phyloP scores from a whole-genome alignment of 306 rosid genomes.

The Chamaecrista fasciculata region DNA sequence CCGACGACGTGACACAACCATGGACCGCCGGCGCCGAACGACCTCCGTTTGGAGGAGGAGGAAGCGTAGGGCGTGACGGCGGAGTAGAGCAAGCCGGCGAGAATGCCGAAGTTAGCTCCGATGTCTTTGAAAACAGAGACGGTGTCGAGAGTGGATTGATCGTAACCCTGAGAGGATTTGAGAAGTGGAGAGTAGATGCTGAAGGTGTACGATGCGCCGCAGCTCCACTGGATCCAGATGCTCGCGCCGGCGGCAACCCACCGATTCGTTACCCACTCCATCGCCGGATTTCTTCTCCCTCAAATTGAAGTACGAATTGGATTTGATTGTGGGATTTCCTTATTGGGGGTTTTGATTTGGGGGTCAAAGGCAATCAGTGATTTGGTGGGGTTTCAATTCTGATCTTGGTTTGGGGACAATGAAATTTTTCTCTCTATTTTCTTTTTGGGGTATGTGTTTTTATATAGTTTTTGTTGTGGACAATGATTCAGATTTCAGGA shows the following conservation, averaged over 20 bases:
- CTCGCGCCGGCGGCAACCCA: slow-evolving; percentile 67
- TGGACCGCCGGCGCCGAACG: slow-evolving; percentile 50
- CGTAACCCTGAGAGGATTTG: slow-evolving; percentile 70
- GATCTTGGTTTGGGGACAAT: too few relatives aligned
- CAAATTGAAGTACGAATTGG: too few relatives aligned
- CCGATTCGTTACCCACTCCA: slow-evolving; percentile 50
- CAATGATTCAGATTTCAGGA: too few relatives aligned
- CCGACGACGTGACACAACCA: slow-evolving; percentile 69
- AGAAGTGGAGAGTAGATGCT: slow-evolving; percentile 73
- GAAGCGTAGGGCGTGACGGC: slow-evolving; percentile 44
- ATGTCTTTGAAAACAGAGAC: slow-evolving; percentile 94
- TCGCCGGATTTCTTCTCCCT: neutral
- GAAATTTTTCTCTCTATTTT: too few relatives aligned
- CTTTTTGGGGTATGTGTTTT: too few relatives aligned
- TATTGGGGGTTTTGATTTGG: too few relatives aligned
- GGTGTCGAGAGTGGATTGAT: slow-evolving; percentile 87
- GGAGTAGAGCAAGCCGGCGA: slow-evolving; percentile 78
- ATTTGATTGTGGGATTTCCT: too few relatives aligned
- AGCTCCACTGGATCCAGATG: slow-evolving; percentile 81
- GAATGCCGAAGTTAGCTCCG: slow-evolving; percentile 78
- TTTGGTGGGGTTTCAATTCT: too few relatives aligned
- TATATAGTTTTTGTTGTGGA: too few relatives aligned
- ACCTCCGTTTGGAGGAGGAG: slow-evolving; percentile 32
- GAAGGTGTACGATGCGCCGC: slow-evolving; percentile 87
- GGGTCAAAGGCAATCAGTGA: too few relatives aligned